Evolutionary conservation across 2,329 filamentous ascomycete genomes (phyloP).

Genomic region (Colletotrichum liaoningense): DNA sequence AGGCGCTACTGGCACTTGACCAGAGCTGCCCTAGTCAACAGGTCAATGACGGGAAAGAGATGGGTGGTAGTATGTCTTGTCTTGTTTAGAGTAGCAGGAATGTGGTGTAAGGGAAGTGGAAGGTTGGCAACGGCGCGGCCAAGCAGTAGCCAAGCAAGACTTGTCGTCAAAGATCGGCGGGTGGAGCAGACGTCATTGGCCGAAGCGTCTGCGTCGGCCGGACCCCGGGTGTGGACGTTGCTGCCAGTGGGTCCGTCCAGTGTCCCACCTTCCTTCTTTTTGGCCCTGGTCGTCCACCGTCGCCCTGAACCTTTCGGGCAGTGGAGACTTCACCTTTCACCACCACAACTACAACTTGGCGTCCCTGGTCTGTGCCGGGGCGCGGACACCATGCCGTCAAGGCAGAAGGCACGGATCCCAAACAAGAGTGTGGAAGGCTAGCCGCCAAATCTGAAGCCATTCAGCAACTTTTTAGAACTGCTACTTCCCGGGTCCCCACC

Average conservation of each 20-base stretch:
- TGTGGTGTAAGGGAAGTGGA: background rate
- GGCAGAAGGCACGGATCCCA: constrained; percentile 4
- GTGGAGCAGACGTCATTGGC: constrained; percentile 34
- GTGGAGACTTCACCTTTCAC: too few species aligned
- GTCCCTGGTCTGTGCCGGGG: background rate
- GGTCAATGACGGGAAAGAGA: background rate
- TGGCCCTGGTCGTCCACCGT: background rate
- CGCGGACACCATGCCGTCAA: background rate
- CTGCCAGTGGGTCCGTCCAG: constrained; percentile 1
- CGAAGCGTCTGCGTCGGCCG: constrained; percentile 30
- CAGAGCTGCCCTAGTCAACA: background rate
- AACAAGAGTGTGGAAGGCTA: too few species aligned
- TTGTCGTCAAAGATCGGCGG: constrained; percentile 36
- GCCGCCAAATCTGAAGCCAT: constrained; percentile 22
- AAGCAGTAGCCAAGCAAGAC: constrained; percentile 29
- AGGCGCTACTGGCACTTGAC: constrained; percentile 25
- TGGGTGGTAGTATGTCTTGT: constrained; percentile 7
- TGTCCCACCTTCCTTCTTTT: background rate
- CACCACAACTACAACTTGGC: too few species aligned
- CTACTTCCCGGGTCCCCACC: background rate
- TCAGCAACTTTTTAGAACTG: constrained; percentile 2
- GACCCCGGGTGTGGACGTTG: constrained; percentile 28
- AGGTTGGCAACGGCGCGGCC: constrained; percentile 26
- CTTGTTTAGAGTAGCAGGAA: constrained; percentile 3
- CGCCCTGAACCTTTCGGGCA: background rate